Percentiles rank a stretch among this genome's conserved stretches.
Conservation (phyloP, 208 protist species). For the Crithidia thermophila region DNA sequence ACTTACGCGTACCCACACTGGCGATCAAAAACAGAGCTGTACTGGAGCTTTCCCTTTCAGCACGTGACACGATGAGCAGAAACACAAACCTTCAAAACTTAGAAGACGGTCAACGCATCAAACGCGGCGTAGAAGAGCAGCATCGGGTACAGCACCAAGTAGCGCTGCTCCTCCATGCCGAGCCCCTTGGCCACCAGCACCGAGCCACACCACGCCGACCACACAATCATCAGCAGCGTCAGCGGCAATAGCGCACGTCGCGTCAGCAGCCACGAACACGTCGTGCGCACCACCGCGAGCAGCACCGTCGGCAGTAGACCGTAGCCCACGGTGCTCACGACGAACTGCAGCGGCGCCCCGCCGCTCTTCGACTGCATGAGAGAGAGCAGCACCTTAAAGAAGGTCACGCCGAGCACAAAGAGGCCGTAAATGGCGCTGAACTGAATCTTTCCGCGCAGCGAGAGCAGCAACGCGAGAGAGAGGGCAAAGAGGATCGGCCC, state of each 20-base stretch:
- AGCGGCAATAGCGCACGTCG: constrained; percentile 35
- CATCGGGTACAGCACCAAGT: constrained; percentile 80
- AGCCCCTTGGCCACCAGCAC: constrained; percentile 63
- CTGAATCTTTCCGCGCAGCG: constrained; percentile 76
- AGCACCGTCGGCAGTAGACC: constrained; percentile 77
- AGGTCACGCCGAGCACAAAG: constrained; percentile 64
- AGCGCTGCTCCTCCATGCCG: constrained; percentile 65
- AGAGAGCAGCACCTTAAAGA: constrained; percentile 74
- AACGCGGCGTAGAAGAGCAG: constrained; percentile 87
- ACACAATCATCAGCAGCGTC: constrained; percentile 60
- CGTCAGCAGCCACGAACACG: constrained; percentile 45
- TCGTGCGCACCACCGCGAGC: constrained; percentile 51
- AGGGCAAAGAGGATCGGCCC: constrained; percentile 80
- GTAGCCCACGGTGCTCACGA: constrained; percentile 82
- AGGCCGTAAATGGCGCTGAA: constrained; percentile 88
- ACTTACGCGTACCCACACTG: no score
- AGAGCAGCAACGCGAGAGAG: constrained; percentile 66
- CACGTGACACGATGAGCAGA: neutral
- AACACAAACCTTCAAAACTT: neutral
- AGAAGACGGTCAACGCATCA: constrained; percentile 79
- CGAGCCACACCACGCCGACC: constrained; percentile 86
- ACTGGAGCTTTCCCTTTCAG: no score
- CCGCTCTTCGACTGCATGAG: constrained; percentile 58
- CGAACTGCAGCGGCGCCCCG: constrained; percentile 62
- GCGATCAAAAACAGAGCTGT: neutral